Base-by-base conservation (phyloP, 768 basidiomycete species). In the Paxillus rubicundulus region DNA sequence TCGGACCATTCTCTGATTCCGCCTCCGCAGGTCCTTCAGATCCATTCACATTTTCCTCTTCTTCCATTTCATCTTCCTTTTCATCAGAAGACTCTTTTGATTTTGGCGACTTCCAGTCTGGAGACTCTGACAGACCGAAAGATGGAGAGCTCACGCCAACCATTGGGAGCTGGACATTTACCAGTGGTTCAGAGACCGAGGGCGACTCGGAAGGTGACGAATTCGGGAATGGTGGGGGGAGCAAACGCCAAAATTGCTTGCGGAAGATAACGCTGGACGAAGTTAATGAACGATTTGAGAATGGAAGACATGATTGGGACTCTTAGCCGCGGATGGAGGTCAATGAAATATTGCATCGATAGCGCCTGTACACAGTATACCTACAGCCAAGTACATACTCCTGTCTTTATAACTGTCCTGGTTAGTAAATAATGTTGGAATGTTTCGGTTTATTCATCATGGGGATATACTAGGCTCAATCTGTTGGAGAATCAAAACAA, bases 1-100 rank as follows among this genome's bases (percentile, higher is more conserved):
- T 89, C 66, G 90, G 89, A 2, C 88, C 90, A 6, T 92, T 92
- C 71, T 84, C 89, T 1, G 87, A 89, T 63, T 63, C 82, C 2
- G 76, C 82, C 1, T 77, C 78, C 1, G 61, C 74, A 0, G 70
- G 71, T 37, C 70, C 74, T 28, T 60, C 77, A 16, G 77, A 86
- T 53, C 79, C 80, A 1, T 88, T 89, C 68, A 80, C 65, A 5
- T 74, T 76, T 49, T 53, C 73, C 3, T 65, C 74, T 2, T 60
- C 77, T 2, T 64, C 60, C 0, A 81, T 82, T 56, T 71, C 76
- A 4, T 78, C 80, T 1, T 77, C 80, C 3, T 79, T 82, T 53
- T 80, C 84, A 0, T 86, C 86, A 32, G 88, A 89, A 43, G 75
- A 79, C 4, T 80, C 86, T 9, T 91, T 89, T 58, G 82, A 86